phyloP scores from a whole-genome alignment of 306 rosid genomes.

The Vigna mungo region DNA sequence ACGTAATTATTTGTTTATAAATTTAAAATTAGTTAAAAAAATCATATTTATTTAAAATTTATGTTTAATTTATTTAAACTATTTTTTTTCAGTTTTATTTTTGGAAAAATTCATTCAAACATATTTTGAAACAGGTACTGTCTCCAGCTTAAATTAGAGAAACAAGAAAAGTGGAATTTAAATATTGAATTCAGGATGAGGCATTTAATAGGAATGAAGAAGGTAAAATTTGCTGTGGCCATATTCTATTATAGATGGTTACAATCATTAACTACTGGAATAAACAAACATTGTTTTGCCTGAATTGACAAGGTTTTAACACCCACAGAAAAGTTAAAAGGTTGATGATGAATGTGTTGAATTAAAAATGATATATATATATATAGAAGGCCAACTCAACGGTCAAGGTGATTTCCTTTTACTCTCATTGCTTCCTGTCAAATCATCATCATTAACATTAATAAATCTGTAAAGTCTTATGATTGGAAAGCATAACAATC shows the following conservation, averaged over 20 bases:
- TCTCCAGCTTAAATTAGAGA: too few relatives aligned
- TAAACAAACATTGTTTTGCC: not conserved
- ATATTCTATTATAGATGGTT: not conserved
- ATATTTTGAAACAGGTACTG: too few relatives aligned
- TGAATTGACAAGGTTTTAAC: not conserved
- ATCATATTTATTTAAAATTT: too few relatives aligned
- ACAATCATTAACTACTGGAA: not conserved
- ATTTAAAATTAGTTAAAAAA: too few relatives aligned
- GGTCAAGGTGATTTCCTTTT: not conserved
- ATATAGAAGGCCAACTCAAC: not conserved
- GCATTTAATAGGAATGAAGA: not conserved
- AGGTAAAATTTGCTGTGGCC: not conserved
- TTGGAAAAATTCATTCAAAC: too few relatives aligned
- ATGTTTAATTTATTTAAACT: too few relatives aligned
- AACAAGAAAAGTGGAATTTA: too few relatives aligned
- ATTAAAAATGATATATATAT: not conserved
- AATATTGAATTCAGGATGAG: too few relatives aligned
- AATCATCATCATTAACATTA: not conserved
- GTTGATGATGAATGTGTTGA: constrained; percentile 20
- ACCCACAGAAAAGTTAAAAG: not conserved
- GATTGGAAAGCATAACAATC: not conserved
- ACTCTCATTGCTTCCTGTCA: not conserved
- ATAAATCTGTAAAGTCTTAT: not conserved
- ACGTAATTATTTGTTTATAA: too few relatives aligned
- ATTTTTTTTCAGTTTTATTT: too few relatives aligned